Evolutionary conservation across 129 eudicot species (phyloP).

Genomic region (Artemisia tridentata): DNA sequence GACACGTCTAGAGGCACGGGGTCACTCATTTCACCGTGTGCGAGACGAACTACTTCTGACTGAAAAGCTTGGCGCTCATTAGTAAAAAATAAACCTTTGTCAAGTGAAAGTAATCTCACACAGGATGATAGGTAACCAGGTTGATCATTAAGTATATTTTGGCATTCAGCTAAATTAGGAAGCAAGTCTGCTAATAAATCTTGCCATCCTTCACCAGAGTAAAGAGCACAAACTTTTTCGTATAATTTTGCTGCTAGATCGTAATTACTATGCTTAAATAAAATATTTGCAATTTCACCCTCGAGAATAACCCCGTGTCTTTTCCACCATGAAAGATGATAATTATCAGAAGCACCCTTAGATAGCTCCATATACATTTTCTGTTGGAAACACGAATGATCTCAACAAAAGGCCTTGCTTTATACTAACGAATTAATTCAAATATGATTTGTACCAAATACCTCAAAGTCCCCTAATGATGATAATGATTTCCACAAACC

Average conservation of each 20-base stretch:
- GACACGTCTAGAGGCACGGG: slow-evolving; percentile 97
- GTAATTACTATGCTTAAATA: slow-evolving; percentile 65
- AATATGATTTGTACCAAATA: slow-evolving; percentile 19
- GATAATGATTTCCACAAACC: slow-evolving; percentile 70
- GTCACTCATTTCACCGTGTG: slow-evolving; percentile 84
- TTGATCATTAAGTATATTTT: slow-evolving; percentile 82
- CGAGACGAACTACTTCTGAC: slow-evolving; percentile 82
- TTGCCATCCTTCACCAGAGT: slow-evolving; percentile 97
- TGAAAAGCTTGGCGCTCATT: slow-evolving; percentile 91
- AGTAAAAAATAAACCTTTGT: slow-evolving; percentile 66
- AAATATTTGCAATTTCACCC: slow-evolving; percentile 89
- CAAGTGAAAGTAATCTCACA: slow-evolving; percentile 85
- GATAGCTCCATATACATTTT: slow-evolving; percentile 73
- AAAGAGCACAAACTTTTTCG: slow-evolving; percentile 93
- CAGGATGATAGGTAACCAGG: slow-evolving; percentile 91
- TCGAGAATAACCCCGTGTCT: slow-evolving; percentile 95
- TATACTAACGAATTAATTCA: neutral
- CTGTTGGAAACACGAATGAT: slow-evolving; percentile 38
- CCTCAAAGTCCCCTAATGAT: slow-evolving; percentile 84
- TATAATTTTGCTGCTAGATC: slow-evolving; percentile 82
- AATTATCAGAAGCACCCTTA: slow-evolving; percentile 91
- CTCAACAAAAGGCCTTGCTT: neutral
- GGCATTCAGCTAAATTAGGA: slow-evolving; percentile 94
- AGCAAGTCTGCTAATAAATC: slow-evolving; percentile 90
- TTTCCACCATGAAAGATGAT: slow-evolving; percentile 95